Evolutionary conservation across 2,329 filamentous ascomycete species (phyloP), one percentile per base, ranked within the genome.

Genomic region (Claviceps africana): DNA sequence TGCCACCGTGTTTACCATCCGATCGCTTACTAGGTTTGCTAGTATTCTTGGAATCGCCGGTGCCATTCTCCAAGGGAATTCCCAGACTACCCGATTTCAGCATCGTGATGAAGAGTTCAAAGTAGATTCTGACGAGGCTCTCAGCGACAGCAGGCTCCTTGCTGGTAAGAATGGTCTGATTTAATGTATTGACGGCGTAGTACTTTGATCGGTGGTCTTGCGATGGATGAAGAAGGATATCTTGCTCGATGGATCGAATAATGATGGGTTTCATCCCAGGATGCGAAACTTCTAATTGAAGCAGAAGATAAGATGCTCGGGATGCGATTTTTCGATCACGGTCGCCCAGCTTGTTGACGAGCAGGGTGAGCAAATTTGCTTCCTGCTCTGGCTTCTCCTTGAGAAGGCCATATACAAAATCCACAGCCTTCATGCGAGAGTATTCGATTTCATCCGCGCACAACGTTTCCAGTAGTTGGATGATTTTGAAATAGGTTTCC

Each of bases 381-480:
- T 98, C 93, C 64, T 98, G 93, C 67, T 98, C 93, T 0, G 93
- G 91, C 70, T 95, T 98, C 66, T 95, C 90, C 66, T 88, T 93
- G 55, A 98, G 72, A 40, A 98, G 73, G 56, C 91, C 89, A 64
- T 84, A 97, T 39, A 97, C 85, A 61, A 95, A 95, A 58, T 89
- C 93, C 45, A 98, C 77, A 3, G 91, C 86, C 58, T 88, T 83
- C 48, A 84, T 86, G 55, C 94, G 83, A 42, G 94, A 89, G 68
- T 91, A 97, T 63, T 94, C 88, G 51, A 98, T 86, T 70, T 97
- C 93, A 60, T 98, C 93, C 52, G 86, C 88, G 65, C 88, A 95
- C 88, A 93, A 96, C 13, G 81, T 77, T 67, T 98, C 93, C 17
- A 98, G 76, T 45, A 94, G 79, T 68, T 95, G 91, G 53, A 98